Base-by-base conservation (phyloP, 441 rosid species). In the Eutrema salsugineum region DNA sequence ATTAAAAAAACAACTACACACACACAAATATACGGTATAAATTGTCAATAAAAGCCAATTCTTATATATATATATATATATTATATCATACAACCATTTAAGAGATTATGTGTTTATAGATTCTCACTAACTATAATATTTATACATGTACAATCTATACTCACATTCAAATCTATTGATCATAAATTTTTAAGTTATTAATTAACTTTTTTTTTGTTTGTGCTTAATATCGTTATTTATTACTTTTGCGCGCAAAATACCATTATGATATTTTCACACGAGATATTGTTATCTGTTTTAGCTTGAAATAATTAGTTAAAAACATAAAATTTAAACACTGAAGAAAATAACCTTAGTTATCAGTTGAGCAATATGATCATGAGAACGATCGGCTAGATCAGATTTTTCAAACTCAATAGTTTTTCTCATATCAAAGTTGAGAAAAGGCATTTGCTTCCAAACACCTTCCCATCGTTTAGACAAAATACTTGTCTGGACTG, bases 321-420 rank as follows among this genome's bases (percentile, higher is more conserved):
- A 24, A 51, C 6, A 27, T 27, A 1, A 7, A 51, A 51, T 3
- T 8, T 3, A 14, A 27, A 17, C 17, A n/a, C n/a, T n/a, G n/a
- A 16, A n/a, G n/a, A 20, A 48, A 32, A 14, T 5, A 70, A 70
- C 74, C 74, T 70, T 38, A 2, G 20, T 70, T 48, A 59, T 59
- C 11, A 39, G 0, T 30, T 48, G 8, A 30, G n/a, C 44, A 48
- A 47, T 20, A 12, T 9, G 4, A 5, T 20, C 3, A 15, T n/a
- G n/a, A n/a, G 58, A 64, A 12, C 11, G 43, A 32, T 7, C 15
- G 11, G 17, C 36, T 9, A 27, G 11, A n/a, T 22, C 24, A 48
- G 19, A 9, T 22, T 1, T 0, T n/a, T 35, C 1, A 4, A 15
- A 22, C 11, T 20, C 3, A 16, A 5, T 0, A 6, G 8, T 8